Conservation (phyloP, 148 eudicot genomes). For the Cornus florida region DNA sequence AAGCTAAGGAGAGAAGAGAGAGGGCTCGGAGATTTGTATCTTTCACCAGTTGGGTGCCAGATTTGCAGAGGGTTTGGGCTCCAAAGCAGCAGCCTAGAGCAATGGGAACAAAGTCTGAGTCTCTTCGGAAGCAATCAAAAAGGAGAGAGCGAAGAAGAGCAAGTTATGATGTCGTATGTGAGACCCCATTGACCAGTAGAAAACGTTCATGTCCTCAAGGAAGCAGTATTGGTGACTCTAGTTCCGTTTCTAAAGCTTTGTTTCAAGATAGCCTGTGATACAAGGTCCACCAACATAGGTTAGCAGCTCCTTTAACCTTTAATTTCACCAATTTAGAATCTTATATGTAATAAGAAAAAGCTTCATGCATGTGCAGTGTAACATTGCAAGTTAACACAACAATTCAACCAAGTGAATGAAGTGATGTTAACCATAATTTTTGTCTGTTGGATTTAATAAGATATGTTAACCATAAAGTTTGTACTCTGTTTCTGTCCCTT, state of each 20-base stretch:
- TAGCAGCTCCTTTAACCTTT: background rate
- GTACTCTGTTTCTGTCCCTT: too few relatives aligned
- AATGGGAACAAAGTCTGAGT: slow-evolving; percentile 38
- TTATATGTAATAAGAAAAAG: background rate
- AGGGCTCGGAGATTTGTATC: slow-evolving; percentile 65
- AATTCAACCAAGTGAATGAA: background rate
- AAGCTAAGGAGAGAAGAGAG: slow-evolving; percentile 74
- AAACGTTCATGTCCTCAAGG: slow-evolving; percentile 36
- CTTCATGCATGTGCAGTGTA: slow-evolving; percentile 9
- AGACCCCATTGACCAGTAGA: slow-evolving; percentile 64
- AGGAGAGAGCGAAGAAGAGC: slow-evolving; percentile 44
- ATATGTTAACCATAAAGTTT: too few relatives aligned
- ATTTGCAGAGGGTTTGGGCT: slow-evolving; percentile 94
- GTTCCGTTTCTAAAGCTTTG: slow-evolving; percentile 61
- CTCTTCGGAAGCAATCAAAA: slow-evolving; percentile 40
- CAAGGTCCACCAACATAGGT: background rate
- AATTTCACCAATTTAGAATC: background rate
- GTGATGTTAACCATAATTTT: too few relatives aligned
- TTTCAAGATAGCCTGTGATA: slow-evolving; percentile 53
- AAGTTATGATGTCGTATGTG: slow-evolving; percentile 60
- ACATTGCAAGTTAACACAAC: background rate
- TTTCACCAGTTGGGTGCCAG: slow-evolving; percentile 60
- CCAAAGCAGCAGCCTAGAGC: slow-evolving; percentile 68
- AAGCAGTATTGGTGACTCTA: slow-evolving; percentile 21
- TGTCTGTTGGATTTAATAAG: too few relatives aligned